Conservation (phyloP, 768 basidiomycete genomes). For the Pleurotus tuber-regium region DNA sequence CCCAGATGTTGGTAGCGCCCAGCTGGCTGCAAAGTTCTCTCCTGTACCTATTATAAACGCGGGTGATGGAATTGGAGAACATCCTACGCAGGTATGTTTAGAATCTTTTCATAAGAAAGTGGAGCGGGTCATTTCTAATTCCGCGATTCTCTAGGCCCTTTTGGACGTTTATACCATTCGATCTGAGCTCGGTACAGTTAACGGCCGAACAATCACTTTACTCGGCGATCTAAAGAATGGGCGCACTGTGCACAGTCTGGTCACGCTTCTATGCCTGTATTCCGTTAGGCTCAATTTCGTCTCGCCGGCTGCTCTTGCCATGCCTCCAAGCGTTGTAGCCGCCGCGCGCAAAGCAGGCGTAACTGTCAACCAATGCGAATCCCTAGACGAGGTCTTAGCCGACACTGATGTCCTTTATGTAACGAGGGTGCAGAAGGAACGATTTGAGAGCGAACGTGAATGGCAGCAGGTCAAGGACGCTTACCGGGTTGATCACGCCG, state of each 20-base stretch:
- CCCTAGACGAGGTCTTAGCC: conserved; percentile 86
- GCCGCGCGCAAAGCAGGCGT: conserved; percentile 84
- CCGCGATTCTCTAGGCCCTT: conserved; percentile 53
- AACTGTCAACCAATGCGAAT: conserved; percentile 75
- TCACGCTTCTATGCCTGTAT: conserved; percentile 89
- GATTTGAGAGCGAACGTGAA: conserved; percentile 77
- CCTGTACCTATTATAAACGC: conserved; percentile 96
- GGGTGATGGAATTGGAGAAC: conserved; percentile 96
- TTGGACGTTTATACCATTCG: conserved; percentile 93
- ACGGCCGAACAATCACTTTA: conserved; percentile 89
- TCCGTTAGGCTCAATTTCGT: conserved; percentile 95
- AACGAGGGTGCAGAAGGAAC: conserved; percentile 93
- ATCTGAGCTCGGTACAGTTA: conserved; percentile 96
- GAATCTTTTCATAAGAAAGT: too few relatives aligned
- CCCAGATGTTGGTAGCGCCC: conserved; percentile 91
- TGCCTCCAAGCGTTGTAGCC: conserved; percentile 84
- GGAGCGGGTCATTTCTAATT: not conserved
- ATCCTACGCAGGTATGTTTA: conserved; percentile 83
- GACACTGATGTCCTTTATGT: conserved; percentile 98
- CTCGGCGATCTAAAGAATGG: conserved; percentile 98
- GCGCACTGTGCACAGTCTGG: conserved; percentile 94
- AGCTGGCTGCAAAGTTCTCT: conserved; percentile 93
- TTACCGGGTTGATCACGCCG: conserved; percentile 91
- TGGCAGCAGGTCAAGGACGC: conserved; percentile 91
- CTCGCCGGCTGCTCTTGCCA: conserved; percentile 78